Conservation (phyloP, 2,329 filamentous ascomycete species). For the Xylaria sp. region DNA sequence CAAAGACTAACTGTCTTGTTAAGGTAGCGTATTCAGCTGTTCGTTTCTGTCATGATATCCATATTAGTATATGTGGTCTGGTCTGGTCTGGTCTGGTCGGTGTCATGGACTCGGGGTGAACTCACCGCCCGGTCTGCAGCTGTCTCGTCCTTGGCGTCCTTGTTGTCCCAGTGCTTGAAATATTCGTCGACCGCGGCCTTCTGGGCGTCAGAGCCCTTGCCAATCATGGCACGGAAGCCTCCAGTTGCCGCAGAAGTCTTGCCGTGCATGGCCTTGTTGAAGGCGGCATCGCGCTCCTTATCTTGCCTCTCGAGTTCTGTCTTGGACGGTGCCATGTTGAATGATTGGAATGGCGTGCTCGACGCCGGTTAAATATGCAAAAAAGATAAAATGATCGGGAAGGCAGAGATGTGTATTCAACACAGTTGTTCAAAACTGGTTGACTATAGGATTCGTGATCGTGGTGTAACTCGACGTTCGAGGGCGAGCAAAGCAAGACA, state of each 20-base stretch:
- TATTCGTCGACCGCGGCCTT: slow-evolving; percentile 86
- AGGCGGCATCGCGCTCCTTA: slow-evolving; percentile 82
- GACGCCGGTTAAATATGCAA: not conserved
- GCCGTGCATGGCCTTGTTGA: slow-evolving; percentile 87
- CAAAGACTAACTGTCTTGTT: slow-evolving; percentile 78
- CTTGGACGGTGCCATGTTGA: slow-evolving; percentile 50
- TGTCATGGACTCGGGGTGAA: too few species aligned
- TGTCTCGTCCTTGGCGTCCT: slow-evolving; percentile 77
- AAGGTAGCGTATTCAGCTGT: slow-evolving; percentile 89
- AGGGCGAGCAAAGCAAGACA: not conserved
- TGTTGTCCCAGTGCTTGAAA: slow-evolving; percentile 96
- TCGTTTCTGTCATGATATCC: slow-evolving; percentile 61
- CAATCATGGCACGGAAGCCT: slow-evolving; percentile 81
- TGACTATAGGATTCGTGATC: not conserved
- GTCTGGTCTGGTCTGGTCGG: not conserved
- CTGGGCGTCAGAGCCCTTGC: slow-evolving; percentile 76
- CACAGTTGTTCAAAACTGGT: not conserved
- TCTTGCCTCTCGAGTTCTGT: slow-evolving; percentile 76
- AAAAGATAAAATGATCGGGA: slow-evolving; percentile 1
- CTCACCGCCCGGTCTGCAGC: slow-evolving; percentile 76
- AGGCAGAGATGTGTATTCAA: too few species aligned
- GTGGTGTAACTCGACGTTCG: not conserved
- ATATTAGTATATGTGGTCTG: slow-evolving; percentile 10
- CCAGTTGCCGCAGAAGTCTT: slow-evolving; percentile 68
- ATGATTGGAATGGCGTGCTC: slow-evolving; percentile 13